A percentile compares a stretch with the other conserved stretches of the same genome.
phyloP scores from a whole-genome alignment of 805 yeast genomes.

The Candida patagonica region DNA sequence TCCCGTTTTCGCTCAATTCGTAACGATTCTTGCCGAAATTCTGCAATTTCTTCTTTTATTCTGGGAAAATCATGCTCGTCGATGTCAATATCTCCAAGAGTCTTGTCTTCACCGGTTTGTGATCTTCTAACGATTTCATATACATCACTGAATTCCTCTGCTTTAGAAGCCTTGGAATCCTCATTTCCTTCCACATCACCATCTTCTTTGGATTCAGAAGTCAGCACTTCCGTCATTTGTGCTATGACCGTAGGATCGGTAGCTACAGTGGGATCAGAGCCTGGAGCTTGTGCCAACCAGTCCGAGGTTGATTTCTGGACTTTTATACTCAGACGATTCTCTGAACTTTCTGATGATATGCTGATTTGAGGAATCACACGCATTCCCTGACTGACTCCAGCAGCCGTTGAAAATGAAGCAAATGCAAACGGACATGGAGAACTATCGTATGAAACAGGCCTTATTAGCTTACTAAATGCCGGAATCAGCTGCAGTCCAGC shows the following conservation, averaged over 20 bases:
- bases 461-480: conserved; percentile 12
- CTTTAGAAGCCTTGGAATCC: no score
- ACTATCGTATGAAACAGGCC: conserved; percentile 11
- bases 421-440: conserved; percentile 14
- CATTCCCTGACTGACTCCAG: conserved; percentile 14
- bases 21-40: conserved; percentile 17
- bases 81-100: conserved; percentile 2
- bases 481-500: conserved; percentile 12
- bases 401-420: conserved; percentile 12
- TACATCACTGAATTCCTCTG: neutral
- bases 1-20: conserved; percentile 10
- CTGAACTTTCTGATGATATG: neutral
- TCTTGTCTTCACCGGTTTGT: conserved; percentile 1
- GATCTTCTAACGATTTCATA: neutral
- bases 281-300: neutral
- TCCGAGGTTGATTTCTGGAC: neutral
- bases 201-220: neutral
- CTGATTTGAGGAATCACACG: conserved; percentile 12
- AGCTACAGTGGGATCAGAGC: conserved; percentile 11
- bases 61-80: conserved; percentile 9
- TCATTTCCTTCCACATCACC: neutral
- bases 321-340: conserved; percentile 2
- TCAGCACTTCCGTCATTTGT: neutral
- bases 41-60: conserved; percentile 15
- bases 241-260: neutral